phyloP scores from a whole-genome alignment of 108 stramenopile species.

The Chaetoceros muelleri region DNA sequence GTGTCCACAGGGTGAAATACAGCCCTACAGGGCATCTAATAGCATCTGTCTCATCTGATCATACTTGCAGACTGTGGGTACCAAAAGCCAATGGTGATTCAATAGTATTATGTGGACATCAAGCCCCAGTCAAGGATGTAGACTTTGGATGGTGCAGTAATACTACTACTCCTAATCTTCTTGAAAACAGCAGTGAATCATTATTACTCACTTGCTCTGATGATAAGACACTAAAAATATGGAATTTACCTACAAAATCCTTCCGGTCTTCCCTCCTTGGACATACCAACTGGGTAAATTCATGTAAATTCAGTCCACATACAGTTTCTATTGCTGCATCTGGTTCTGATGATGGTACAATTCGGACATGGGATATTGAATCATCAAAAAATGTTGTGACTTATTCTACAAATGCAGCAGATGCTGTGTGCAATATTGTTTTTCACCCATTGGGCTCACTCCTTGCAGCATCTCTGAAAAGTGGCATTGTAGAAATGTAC shows the following conservation, averaged over 20 bases:
- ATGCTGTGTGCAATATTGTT: background rate
- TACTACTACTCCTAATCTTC: no score
- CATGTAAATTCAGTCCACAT: background rate
- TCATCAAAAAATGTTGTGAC: background rate
- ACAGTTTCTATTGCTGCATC: background rate
- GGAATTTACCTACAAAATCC: background rate
- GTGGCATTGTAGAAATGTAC: conserved; percentile 2
- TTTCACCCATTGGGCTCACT: background rate
- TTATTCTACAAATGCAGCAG: background rate
- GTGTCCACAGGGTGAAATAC: no score
- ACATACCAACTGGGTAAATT: conserved; percentile 4
- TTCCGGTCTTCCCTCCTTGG: conserved; percentile 1
- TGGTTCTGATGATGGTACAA: conserved; percentile 1
- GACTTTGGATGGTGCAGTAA: no score
- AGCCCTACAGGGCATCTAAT: no score
- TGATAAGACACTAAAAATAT: conserved; percentile 5
- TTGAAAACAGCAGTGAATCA: no score
- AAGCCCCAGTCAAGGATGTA: no score
- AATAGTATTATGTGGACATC: no score
- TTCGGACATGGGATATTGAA: conserved; percentile 3
- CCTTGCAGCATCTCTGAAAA: background rate
- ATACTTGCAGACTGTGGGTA: no score
- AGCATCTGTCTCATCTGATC: no score
- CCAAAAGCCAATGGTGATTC: no score
- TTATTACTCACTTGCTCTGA: background rate